Evolutionary conservation across 208 protist species (phyloP), one percentile per base, ranked within the genome.

Genomic region (Wallacemonas collosoma): DNA sequence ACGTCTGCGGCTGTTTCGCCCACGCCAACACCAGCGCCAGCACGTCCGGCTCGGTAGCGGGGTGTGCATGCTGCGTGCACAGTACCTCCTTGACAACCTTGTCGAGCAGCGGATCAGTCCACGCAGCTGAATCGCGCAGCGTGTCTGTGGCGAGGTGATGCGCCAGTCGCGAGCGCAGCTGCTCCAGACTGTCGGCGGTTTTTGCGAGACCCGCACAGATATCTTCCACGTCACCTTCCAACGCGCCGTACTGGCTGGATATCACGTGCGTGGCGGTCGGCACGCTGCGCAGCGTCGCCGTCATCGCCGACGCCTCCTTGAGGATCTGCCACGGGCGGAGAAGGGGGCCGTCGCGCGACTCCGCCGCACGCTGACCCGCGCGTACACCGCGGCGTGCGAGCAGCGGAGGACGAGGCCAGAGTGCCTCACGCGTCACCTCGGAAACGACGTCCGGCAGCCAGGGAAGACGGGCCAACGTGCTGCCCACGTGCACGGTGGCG

Each of bases 161-260:
- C 11, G 86, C 80, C 12, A 96, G 83, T 8, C 89, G 85, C 48
- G 80, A 88, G 44, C 89, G 89, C 60, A 96, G 76, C 64, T 72
- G 68, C 70, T 90, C 88, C 51, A 96, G 78, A 38, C 69, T 68
- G 44, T 82, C 56, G 12, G 57, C 75, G 36, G 48, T 74, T 7
- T 80, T 72, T 70, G 80, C 72, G 73, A 93, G 68, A 15, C 40
- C 73, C 38, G 61, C 72, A 2, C 80, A 47, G 63, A 83, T 82
- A 12, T 85, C 87, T 11, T 87, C 88, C 5, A 82, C 76, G 54
- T 82, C 84, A 40, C 85, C 89, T 5, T 54, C 51, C 2, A 90
- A 69, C 72, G 89, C 92, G 14, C 92, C 92, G 61, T 83, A 93
- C 45, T 63, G 58, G 60, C 55, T 63, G 41, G 77, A 70, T 17